Conservation (phyloP, 2,329 filamentous ascomycete species). For the Aspergillus sp. region DNA sequence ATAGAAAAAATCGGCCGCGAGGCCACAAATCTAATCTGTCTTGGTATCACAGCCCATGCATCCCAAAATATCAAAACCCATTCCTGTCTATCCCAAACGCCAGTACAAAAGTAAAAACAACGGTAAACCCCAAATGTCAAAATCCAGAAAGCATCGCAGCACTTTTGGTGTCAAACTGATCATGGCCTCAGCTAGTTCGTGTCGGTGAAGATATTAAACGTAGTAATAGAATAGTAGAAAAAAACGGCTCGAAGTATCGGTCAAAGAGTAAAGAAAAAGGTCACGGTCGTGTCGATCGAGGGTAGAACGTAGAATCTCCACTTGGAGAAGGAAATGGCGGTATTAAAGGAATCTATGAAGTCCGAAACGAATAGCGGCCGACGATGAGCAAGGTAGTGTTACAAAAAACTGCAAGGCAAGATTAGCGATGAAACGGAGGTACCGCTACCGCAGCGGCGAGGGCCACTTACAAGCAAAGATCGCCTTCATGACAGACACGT, state of each 20-base stretch:
- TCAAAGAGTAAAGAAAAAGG: constrained; percentile 28
- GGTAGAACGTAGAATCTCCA: constrained; percentile 19
- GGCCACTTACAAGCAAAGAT: constrained; percentile 27
- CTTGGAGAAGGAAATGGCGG: constrained; percentile 10
- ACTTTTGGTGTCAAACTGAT: constrained; percentile 25
- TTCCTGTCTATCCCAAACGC: constrained; percentile 43
- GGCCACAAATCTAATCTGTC: constrained; percentile 38
- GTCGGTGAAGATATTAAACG: constrained; percentile 18
- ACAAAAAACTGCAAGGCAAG: constrained; percentile 26
- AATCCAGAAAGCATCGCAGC: constrained; percentile 16
- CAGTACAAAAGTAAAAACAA: constrained; percentile 21
- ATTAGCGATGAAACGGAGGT: constrained; percentile 15
- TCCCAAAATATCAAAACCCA: constrained; percentile 31
- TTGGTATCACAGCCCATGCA: constrained; percentile 41
- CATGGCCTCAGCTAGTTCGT: constrained; percentile 20
- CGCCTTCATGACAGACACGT: constrained; percentile 28
- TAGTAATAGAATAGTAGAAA: constrained; percentile 4
- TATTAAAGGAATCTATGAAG: constrained; percentile 29
- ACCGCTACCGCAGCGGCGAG: constrained; percentile 6
- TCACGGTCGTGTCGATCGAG: constrained; percentile 23
- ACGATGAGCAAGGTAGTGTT: constrained; percentile 28
- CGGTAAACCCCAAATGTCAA: constrained; percentile 12
- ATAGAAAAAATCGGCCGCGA: constrained; percentile 31
- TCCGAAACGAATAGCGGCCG: constrained; percentile 19
- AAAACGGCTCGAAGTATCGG: constrained; percentile 11